phyloP scores from a whole-genome alignment of 768 basidiomycete genomes.

The Serendipita sp. region DNA sequence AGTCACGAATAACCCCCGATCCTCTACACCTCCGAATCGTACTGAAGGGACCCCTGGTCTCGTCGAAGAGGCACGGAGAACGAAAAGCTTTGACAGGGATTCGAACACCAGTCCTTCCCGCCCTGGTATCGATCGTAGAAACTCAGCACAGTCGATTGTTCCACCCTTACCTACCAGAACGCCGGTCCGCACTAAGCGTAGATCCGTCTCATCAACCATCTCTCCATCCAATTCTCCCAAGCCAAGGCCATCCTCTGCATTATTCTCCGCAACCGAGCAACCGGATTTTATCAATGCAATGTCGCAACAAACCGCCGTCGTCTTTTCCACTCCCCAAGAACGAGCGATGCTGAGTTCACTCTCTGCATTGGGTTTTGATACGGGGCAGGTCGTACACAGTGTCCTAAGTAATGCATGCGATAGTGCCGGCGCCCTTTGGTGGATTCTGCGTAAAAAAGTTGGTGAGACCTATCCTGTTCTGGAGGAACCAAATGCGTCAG shows the following conservation, averaged over 20 bases:
- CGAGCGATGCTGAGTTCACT: slow-evolving; percentile 62
- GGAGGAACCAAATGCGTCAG: slow-evolving; percentile 10
- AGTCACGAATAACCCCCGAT: slow-evolving; percentile 10
- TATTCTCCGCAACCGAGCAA: not conserved
- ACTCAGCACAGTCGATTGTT: slow-evolving; percentile 16
- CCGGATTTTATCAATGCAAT: slow-evolving; percentile 39
- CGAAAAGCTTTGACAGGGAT: not conserved
- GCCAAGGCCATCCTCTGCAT: not conserved
- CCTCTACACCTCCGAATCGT: slow-evolving; percentile 3
- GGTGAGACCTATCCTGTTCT: slow-evolving; percentile 33
- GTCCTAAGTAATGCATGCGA: slow-evolving; percentile 89
- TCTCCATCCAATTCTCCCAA: slow-evolving; percentile 26
- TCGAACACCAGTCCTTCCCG: not conserved
- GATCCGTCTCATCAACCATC: slow-evolving; percentile 80
- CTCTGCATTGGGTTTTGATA: slow-evolving; percentile 70
- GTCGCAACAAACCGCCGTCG: slow-evolving; percentile 49
- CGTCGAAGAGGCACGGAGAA: not conserved
- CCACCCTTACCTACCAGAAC: slow-evolving; percentile 62
- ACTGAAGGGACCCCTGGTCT: not conserved
- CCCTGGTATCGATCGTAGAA: slow-evolving; percentile 8
- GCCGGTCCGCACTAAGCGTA: slow-evolving; percentile 86
- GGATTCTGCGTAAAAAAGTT: slow-evolving; percentile 78
- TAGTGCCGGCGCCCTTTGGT: slow-evolving; percentile 81
- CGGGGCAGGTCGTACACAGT: slow-evolving; percentile 87
- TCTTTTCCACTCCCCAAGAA: slow-evolving; percentile 77